Evolutionary conservation across 1,139 yeast genomes (phyloP), one percentile per base, ranked within the genome.

Genomic region (Entelexis sorbosivorans): DNA sequence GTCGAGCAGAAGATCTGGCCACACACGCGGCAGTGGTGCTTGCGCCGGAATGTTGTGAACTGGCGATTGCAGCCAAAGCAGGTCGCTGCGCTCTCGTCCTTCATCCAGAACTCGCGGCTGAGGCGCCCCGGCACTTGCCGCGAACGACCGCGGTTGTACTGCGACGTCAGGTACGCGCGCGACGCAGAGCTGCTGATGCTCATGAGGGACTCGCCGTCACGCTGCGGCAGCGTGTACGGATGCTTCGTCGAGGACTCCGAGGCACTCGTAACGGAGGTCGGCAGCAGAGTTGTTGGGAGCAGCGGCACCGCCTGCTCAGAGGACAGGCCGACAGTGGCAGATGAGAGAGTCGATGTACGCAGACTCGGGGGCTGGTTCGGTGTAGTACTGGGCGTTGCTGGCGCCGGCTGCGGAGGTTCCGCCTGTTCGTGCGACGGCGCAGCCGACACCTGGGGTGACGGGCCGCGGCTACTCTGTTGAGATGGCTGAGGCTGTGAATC

Each of bases 21-120:
- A 67, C 98, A 91, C 48, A 89, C 81, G 48, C 98, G 72, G 63
- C 98, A 91, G 66, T 91, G 98, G 64, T 91, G 98, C 59, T 86
- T 85, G 59, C 98, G 73, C 63, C 96, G 71, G 67, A 89, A 91
- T 0, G 82, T 74, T 8, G 85, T 78, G 63, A 86, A 86, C 0
- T 79, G 76, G 52, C 78, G 75, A 49, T 82, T 82, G 62, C 95
- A 86, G 35, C 81, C 75, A 56, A 85, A 79, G 62, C 95, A 86
- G 56, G 85, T 91, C 7, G 81, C 75, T 0, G 88, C 91, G 62
- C 83, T 82, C 47, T 86, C 85, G 66, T 86, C 95, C 63, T 85
- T 83, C 95, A 86, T 86, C 95, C 95, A 86, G 63, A 83, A 86
- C 61, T 83, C 85, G 49, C 75, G 75, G 33, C 69, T 64, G 11